A percentile compares a stretch with the other conserved stretches of the same genome.
Evolutionary conservation across 257 asterid genomes (phyloP).

Genomic region (Solanum pinnatisectum): DNA sequence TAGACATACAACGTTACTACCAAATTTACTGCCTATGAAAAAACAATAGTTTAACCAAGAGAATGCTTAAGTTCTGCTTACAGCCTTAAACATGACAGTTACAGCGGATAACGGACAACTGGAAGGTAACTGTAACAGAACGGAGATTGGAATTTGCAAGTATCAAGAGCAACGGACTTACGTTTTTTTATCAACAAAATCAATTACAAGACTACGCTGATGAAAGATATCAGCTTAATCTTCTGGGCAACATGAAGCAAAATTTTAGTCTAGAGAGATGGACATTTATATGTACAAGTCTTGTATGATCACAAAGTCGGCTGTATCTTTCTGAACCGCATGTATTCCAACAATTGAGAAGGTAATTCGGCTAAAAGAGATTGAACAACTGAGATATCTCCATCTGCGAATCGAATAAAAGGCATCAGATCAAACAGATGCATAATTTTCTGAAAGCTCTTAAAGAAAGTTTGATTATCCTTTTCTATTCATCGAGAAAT

Average conservation of each 20-base stretch:
- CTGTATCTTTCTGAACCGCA: conserved; percentile 60
- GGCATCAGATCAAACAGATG: neutral
- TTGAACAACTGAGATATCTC: conserved; percentile 64
- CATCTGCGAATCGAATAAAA: conserved; percentile 40
- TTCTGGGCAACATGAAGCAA: conserved; percentile 9
- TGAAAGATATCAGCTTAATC: conserved; percentile 9
- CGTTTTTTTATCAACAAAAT: conserved; percentile 10
- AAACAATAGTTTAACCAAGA: neutral
- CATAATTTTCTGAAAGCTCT: neutral
- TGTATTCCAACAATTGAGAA: conserved; percentile 71
- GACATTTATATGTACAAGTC: conserved; percentile 38
- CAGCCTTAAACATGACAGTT: neutral
- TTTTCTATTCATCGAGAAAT: neutral
- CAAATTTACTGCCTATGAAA: neutral
- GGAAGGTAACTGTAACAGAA: neutral
- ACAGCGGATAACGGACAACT: neutral
- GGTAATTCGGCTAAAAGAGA: conserved; percentile 94
- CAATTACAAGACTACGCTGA: conserved; percentile 5
- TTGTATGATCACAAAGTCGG: conserved; percentile 34
- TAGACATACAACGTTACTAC: too few relatives aligned
- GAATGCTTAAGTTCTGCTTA: neutral
- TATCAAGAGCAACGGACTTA: neutral
- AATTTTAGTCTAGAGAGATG: neutral
- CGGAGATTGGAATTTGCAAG: neutral
- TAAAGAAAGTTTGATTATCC: neutral